Conservation (phyloP, 2,329 filamentous ascomycete genomes). For the Calonectria crousiana region DNA sequence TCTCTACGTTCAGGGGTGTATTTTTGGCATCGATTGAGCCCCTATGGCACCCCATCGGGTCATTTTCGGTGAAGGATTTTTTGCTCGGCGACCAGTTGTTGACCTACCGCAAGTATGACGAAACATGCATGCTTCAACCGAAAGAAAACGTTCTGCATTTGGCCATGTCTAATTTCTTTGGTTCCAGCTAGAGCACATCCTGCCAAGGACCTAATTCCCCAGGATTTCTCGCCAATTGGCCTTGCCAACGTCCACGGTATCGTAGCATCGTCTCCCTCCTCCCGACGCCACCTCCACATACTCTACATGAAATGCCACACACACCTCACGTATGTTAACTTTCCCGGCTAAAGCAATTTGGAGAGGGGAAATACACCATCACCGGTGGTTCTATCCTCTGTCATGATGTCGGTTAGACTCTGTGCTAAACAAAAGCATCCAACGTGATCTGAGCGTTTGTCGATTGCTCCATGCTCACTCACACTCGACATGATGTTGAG, state of each 20-base stretch:
- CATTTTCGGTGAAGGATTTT: conserved; percentile 10
- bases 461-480: not conserved
- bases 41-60: conserved; percentile 9
- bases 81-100: not conserved
- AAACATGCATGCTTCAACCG: not conserved
- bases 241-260: not conserved
- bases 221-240: not conserved
- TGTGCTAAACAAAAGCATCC: not conserved
- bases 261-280: conserved; percentile 4
- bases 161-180: not conserved
- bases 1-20: not conserved
- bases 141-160: not conserved
- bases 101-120: not conserved
- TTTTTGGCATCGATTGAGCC: not conserved
- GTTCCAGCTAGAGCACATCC: not conserved
- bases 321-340: not conserved
- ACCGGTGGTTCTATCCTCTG: not conserved
- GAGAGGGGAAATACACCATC: not conserved
- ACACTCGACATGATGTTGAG: not conserved
- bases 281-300: conserved; percentile 7
- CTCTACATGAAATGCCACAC: not conserved
- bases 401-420: not conserved
- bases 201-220: conserved; percentile 1
- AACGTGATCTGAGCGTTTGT: not conserved
- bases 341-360: conserved; percentile 4